Evolutionary conservation across 441 rosid genomes (phyloP).

Genomic region (Pelargonium cotyledonis): DNA sequence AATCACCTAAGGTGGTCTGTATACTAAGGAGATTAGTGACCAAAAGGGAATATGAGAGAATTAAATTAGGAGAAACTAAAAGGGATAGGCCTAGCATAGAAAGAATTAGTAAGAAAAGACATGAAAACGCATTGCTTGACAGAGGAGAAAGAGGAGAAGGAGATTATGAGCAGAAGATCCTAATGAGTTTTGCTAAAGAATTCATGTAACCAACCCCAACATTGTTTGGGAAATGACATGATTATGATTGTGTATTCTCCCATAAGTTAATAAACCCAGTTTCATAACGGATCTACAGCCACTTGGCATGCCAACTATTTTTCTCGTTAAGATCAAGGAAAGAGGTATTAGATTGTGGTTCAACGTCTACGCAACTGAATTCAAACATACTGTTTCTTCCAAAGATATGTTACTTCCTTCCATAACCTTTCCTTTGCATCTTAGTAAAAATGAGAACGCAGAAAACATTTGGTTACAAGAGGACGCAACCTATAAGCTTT

Average conservation of each 20-base stretch:
- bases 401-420: neutral
- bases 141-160: too few species aligned
- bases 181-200: too few species aligned
- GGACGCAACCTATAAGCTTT: neutral
- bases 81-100: too few species aligned
- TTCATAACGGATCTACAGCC: neutral
- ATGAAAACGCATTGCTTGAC: too few species aligned
- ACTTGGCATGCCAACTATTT: neutral
- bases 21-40: too few species aligned
- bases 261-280: neutral
- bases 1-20: too few species aligned
- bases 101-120: too few species aligned
- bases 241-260: neutral
- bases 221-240: neutral
- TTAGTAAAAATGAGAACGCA: neutral
- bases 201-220: too few species aligned
- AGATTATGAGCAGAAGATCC: too few species aligned
- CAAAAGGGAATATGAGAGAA: too few species aligned
- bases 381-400: neutral
- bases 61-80: too few species aligned
- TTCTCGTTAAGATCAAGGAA: neutral
- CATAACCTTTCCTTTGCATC: neutral
- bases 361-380: neutral
- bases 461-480: neutral
- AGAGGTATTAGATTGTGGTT: neutral